These are phyloP conservation scores for Suhomyces coccinellae DNA, from an alignment of 1,139 yeast genomes.

Conservation along the genomic window DNA sequence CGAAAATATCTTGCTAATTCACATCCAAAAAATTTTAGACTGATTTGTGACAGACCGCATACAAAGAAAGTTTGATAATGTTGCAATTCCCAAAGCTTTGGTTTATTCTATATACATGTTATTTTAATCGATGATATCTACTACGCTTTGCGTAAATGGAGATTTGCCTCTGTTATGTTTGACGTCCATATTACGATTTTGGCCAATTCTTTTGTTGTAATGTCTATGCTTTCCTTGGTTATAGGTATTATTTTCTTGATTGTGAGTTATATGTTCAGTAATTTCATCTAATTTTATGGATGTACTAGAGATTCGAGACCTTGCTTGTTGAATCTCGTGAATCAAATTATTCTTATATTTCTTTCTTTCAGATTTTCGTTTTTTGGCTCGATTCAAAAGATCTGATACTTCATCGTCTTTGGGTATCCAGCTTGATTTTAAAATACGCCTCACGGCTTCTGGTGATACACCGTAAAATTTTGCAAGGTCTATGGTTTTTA, in stretches of 20 bases:
- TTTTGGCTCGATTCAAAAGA: constrained; percentile 50
- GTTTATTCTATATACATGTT: too few species aligned
- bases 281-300: background rate
- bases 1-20: background rate
- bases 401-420: constrained; percentile 48
- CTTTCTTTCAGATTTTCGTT: constrained; percentile 20
- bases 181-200: background rate
- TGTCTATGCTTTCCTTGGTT: too few species aligned
- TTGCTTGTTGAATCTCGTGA: constrained; percentile 4
- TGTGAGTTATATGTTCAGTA: background rate
- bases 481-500: constrained; percentile 62
- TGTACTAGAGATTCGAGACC: background rate
- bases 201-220: background rate
- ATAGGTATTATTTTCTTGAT: too few species aligned
- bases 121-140: constrained; percentile 19
- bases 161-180: constrained; percentile 5
- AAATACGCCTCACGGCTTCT: constrained; percentile 77
- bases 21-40: background rate
- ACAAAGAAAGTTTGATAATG: background rate
- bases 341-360: constrained; percentile 6
- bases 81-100: too few species aligned
- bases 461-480: constrained; percentile 71
- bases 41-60: background rate
- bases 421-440: constrained; percentile 79
- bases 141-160: constrained; percentile 17